Conservation (phyloP, 768 basidiomycete species). For the Suillus placidus region DNA sequence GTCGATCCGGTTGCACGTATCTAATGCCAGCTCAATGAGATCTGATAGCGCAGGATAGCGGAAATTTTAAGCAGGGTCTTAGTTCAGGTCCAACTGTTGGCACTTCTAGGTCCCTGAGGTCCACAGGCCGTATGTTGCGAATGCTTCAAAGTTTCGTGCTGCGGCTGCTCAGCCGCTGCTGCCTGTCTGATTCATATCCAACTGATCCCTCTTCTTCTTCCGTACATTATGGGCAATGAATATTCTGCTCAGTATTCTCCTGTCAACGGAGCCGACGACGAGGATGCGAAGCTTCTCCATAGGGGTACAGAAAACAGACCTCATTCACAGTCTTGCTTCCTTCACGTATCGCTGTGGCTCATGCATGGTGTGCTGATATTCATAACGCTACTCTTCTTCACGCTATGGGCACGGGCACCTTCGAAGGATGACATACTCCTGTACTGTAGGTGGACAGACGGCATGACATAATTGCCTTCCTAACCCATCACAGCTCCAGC, state of each 20-base stretch:
- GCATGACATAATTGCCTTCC: not conserved
- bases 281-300: not conserved
- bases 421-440: not conserved
- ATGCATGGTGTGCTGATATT: conserved; percentile 2
- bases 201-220: not conserved
- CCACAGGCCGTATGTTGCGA: not conserved
- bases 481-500: conserved; percentile 1
- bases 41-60: not conserved
- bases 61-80: not conserved
- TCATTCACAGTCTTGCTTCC: not conserved
- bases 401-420: conserved; percentile 11
- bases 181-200: not conserved
- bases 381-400: conserved; percentile 8
- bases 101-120: not conserved
- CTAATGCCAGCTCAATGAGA: not conserved
- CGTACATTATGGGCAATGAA: not conserved
- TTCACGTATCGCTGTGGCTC: conserved; percentile 4
- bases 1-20: not conserved
- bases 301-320: not conserved
- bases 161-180: too few species aligned
- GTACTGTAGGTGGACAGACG: not conserved
- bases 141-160: not conserved
- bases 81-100: not conserved
- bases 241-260: not conserved
- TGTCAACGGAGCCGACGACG: not conserved